Base-by-base conservation (phyloP, 495 filamentous ascomycete species). In the Tetracladium marchalianum region DNA sequence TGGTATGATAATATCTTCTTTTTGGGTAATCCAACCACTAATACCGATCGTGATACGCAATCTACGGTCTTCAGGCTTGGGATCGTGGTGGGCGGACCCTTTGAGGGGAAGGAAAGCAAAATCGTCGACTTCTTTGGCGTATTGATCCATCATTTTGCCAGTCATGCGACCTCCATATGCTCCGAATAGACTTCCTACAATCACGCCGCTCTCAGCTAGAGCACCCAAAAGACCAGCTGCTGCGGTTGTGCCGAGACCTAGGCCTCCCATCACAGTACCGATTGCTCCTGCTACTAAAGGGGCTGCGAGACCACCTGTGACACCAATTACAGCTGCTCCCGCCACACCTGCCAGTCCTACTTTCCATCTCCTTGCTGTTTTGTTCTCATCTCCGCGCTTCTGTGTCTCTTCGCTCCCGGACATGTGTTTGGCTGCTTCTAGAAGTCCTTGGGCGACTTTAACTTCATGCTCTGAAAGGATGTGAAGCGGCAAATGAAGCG, bases 151-250 rank as follows among this genome's bases (percentile, higher is more conserved):
- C 78, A 88, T 84, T 58, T 85, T 77, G 27, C 83, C 81, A 1
- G 83, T 84, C 78, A 92, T 88, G 11, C 83, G 73, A 11, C 80
- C 85, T 18, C 89, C 89, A 59, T 92, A 94, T 8, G 89, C 85
- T 27, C 90, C 90, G 56, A 98, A 95, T 11, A 97, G 63, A 40
- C 82, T 76, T 5, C 88, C 90, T 15, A 95, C 82, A 35, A 87
- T 65, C 12, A 89, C 76, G 5, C 76, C 73, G 53, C 80, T 94
- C 18, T 85, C 76, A 10, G 87, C 85, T 43, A 96, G 61, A 11
- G 80, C 69, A 11, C 88, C 92, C 0, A 98, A 65, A 45, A 94
- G 81, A 7, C 79, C 77, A 11, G 88, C 87, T 17, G 85, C 84
- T 1, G 82, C 57, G 6, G 61, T 59, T 10, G 50, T 77, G 12